Evolutionary conservation across 2,329 filamentous ascomycete genomes (phyloP).

Genomic region (Botrytis tulipae): DNA sequence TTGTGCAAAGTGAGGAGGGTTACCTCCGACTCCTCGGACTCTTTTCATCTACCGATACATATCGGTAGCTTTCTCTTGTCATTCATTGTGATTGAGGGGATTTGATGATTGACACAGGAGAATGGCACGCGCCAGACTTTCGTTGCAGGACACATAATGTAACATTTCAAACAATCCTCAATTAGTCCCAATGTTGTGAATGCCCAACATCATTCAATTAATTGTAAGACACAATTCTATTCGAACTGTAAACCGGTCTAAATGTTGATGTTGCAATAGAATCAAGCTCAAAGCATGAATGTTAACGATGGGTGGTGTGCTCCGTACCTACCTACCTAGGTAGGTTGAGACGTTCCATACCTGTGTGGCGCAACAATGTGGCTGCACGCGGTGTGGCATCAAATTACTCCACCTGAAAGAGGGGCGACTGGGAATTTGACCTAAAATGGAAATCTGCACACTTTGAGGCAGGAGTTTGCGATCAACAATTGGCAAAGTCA

Average conservation of each 20-base stretch:
- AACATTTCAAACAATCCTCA: background rate
- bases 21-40: background rate
- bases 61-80: background rate
- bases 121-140: constrained; percentile 1
- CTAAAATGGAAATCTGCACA: constrained; percentile 4
- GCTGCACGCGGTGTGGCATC: background rate
- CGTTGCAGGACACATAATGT: background rate
- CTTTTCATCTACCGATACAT: constrained; percentile 11
- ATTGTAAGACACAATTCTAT: background rate
- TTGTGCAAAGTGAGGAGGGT: background rate
- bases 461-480: constrained; percentile 6
- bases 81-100: background rate
- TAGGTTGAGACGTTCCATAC: background rate
- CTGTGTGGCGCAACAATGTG: background rate
- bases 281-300: background rate
- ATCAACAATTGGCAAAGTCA: background rate
- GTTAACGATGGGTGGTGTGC: background rate
- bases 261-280: background rate
- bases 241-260: background rate
- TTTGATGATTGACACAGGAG: background rate
- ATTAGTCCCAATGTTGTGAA: background rate
- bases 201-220: background rate
- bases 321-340: background rate
- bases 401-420: background rate
- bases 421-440: background rate